These are phyloP conservation scores for Closterium sp. DNA, from an alignment of 139 green algal species.

Conservation along the genomic window DNA sequence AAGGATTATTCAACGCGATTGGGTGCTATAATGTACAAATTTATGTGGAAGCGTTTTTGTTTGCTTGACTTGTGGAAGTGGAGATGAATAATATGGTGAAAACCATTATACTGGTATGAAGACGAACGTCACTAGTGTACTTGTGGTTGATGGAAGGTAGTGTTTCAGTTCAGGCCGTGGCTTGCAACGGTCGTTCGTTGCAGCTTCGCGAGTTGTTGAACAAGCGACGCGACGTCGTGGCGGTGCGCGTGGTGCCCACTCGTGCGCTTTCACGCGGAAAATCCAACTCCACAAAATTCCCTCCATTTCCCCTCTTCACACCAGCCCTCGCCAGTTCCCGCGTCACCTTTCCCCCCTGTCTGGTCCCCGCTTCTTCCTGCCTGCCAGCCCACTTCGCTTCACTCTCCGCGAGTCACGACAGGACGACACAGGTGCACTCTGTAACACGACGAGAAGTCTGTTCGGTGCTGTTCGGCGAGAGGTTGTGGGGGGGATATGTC, in stretches of 20 bases:
- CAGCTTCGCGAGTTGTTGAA: background rate
- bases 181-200: background rate
- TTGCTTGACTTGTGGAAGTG: too few relatives aligned
- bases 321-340: background rate
- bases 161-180: too few relatives aligned
- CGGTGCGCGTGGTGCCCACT: background rate
- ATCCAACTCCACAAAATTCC: background rate
- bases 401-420: background rate
- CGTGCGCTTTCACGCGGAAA: background rate
- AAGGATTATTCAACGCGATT: too few relatives aligned
- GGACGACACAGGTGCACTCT: background rate
- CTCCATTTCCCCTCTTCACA: background rate
- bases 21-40: too few relatives aligned
- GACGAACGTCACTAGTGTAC: too few relatives aligned
- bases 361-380: too few relatives aligned
- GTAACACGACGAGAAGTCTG: background rate
- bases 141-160: too few relatives aligned
- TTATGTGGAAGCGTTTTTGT: too few relatives aligned
- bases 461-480: too few relatives aligned
- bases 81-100: too few relatives aligned
- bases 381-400: background rate
- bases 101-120: too few relatives aligned
- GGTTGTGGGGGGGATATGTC: too few relatives aligned
- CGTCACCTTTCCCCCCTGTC: background rate
- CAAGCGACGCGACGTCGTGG: background rate